Conservation (phyloP, 441 rosid genomes). For the Gossypium gossypioides region DNA sequence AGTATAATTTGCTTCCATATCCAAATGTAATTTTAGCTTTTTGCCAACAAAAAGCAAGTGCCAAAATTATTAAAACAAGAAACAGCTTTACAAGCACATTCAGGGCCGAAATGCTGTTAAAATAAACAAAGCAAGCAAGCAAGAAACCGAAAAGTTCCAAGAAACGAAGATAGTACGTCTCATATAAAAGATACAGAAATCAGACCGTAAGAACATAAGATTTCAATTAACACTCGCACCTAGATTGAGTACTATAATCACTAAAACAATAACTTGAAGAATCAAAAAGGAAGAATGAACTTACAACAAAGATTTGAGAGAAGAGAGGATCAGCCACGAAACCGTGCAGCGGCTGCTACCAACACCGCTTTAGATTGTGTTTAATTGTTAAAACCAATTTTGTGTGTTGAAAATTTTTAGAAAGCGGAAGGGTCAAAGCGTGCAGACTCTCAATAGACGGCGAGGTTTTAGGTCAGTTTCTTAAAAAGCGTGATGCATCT, state of each 20-base stretch:
- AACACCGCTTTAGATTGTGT: not conserved
- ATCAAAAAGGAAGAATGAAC: constrained; percentile 11
- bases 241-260: not conserved
- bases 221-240: not conserved
- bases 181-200: not conserved
- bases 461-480: constrained; percentile 21
- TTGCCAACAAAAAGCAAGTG: not conserved
- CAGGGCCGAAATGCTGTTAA: not conserved
- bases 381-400: not conserved
- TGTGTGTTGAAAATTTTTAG: not conserved
- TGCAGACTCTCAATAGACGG: not conserved
- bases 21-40: not conserved
- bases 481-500: constrained; percentile 6
- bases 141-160: not conserved
- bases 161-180: not conserved
- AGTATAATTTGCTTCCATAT: not conserved
- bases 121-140: not conserved
- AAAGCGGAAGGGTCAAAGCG: not conserved
- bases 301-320: constrained; percentile 14
- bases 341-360: constrained; percentile 1
- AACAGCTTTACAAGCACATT: not conserved
- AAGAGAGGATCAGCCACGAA: constrained; percentile 3
- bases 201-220: not conserved
- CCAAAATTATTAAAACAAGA: not conserved
- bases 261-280: not conserved